phyloP scores from a whole-genome alignment of 2,329 filamentous ascomycete genomes.

The Epichloe coenophiala region DNA sequence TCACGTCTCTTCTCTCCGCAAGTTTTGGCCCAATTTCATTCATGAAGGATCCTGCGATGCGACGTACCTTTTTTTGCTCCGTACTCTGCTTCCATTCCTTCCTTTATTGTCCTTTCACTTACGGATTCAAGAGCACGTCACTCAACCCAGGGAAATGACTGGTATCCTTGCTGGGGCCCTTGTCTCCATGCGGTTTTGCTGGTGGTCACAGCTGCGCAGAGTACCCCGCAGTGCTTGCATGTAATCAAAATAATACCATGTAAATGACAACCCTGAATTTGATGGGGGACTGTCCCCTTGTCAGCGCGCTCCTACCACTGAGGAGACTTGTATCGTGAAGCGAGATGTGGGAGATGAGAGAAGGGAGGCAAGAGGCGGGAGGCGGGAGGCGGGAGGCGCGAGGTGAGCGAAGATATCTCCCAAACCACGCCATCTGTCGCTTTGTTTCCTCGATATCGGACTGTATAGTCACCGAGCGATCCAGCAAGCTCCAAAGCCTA shows the following conservation, averaged over 20 bases:
- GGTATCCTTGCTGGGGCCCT: no score
- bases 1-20: constrained; percentile 5
- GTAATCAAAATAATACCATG: neutral
- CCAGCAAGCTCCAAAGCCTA: neutral
- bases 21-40: neutral
- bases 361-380: neutral
- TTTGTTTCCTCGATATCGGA: neutral
- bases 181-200: neutral
- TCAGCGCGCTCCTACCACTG: no score
- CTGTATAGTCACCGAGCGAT: neutral
- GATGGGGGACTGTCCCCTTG: no score
- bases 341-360: neutral
- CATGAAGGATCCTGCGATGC: neutral
- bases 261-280: neutral
- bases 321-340: neutral
- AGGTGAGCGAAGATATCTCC: neutral
- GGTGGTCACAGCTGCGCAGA: neutral
- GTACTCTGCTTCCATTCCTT: neutral
- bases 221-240: neutral
- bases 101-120: neutral
- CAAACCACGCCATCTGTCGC: no score
- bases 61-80: neutral
- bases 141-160: no score
- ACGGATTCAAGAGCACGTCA: no score
- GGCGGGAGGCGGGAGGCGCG: neutral